Evolutionary conservation across 2,329 filamentous ascomycete genomes (phyloP), one percentile per base, ranked within the genome.

Genomic region (Beauveria sp.): DNA sequence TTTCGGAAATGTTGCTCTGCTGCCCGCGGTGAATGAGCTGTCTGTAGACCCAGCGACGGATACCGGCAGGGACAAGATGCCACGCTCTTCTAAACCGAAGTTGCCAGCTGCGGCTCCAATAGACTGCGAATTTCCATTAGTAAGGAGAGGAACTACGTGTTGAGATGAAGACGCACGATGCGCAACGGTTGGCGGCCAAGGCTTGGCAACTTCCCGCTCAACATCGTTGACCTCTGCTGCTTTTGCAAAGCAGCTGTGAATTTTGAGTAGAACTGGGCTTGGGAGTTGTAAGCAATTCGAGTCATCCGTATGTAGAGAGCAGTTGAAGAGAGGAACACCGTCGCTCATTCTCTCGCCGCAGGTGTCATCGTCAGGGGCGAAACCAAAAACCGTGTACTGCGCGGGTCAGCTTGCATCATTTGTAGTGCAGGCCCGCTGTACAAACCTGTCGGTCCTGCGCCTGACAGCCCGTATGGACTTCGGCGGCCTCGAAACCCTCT

Each of bases 11-110:
- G 22, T 16, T 51, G 43, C 55, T 58, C 37, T 58, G 47, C 18
- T 58, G 55, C 22, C 55, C 55, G 10, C 55, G 55, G 24, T 30
- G 16, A 10, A 58, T 51, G 16, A 58, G 46, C n/a, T 58, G 47
- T 22, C 55, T 26, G n/a, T 51, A 51, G n/a, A 16, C 14, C 24
- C 55, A 51, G 16, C 34, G 22, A 26, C 55, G 55, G 18, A 51
- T 28, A 16, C 12, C 20, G 34, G 18, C 37, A 24, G 55, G 55
- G 18, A 44, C 46, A 20, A 58, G 16, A 22, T 43, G 34, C 55
- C 46, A 51, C 5, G 28, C 24, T 8, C 10, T 10, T 28, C 55
- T 37, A 10, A 51, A 58, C 2, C 20, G 34, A 16, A 44, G 22
- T 37, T 51, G 55, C 55, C 46, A 58, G 18, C 2, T 51, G 16